Percentiles rank a stretch among this genome's conserved stretches.
These are phyloP conservation scores for Exophiala aquamarina DNA, from an alignment of 2,329 filamentous ascomycete species.

Conservation along the genomic window DNA sequence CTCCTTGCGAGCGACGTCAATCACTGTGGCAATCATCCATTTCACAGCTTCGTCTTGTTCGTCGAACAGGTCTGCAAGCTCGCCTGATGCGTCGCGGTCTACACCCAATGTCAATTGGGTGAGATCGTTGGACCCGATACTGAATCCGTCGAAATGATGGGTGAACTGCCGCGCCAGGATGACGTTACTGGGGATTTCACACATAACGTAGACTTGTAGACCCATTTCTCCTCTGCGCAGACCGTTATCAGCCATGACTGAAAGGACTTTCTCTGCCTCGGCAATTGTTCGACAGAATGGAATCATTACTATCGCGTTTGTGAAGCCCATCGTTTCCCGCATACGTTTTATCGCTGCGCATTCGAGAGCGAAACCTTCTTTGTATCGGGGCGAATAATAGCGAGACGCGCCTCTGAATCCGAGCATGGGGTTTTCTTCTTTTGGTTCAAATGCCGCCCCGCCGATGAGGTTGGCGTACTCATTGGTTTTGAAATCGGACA, in stretches of 20 bases:
- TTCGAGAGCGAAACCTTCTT: conserved; percentile 41
- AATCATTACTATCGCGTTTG: too few relatives aligned
- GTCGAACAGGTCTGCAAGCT: conserved; percentile 39
- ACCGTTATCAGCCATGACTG: conserved; percentile 38
- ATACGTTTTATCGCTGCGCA: conserved; percentile 40
- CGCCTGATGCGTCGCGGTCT: conserved; percentile 39
- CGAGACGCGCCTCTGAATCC: conserved; percentile 44
- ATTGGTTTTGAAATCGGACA: conserved; percentile 46
- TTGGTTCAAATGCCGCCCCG: conserved; percentile 40
- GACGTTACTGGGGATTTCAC: conserved; percentile 44
- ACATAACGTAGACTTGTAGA: conserved; percentile 43
- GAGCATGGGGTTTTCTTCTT: conserved; percentile 44
- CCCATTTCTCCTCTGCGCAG: conserved; percentile 38
- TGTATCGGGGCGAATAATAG: conserved; percentile 42
- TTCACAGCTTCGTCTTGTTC: conserved; percentile 43
- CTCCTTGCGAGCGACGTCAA: conserved; percentile 32
- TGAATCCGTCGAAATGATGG: conserved; percentile 43
- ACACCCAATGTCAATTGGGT: conserved; percentile 43
- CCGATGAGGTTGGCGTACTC: conserved; percentile 43
- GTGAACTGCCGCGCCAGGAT: conserved; percentile 39
- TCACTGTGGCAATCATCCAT: conserved; percentile 40
- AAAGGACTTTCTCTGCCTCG: too few relatives aligned
- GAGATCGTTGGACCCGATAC: conserved; percentile 44
- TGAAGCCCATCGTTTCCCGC: conserved; percentile 39
- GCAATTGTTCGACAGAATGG: too few relatives aligned